Percentiles rank a stretch among this genome's conserved stretches.
These are phyloP conservation scores for Colletotrichum nymphaeae DNA, from an alignment of 2,329 filamentous ascomycete species.

Conservation along the genomic window DNA sequence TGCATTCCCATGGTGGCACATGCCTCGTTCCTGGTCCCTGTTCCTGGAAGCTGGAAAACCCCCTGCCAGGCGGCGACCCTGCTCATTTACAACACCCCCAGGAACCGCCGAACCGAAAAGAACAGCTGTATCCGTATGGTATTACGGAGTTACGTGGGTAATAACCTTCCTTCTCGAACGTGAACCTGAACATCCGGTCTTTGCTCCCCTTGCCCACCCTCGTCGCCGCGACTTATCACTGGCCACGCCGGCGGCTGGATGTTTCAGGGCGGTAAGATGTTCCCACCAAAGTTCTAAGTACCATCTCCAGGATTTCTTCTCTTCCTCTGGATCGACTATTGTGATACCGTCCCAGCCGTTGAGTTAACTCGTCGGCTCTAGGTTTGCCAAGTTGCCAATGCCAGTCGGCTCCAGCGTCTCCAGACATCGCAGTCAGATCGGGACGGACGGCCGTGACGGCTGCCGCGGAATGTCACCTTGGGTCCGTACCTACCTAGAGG, in stretches of 20 bases:
- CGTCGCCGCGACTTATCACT: slow-evolving; percentile 10
- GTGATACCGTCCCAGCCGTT: neutral
- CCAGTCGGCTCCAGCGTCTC: slow-evolving; percentile 1
- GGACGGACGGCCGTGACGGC: slow-evolving; percentile 11
- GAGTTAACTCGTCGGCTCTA: neutral
- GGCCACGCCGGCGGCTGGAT: slow-evolving; percentile 21
- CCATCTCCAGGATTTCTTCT: neutral
- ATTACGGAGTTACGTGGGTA: neutral
- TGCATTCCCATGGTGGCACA: slow-evolving; percentile 25
- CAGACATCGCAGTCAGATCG: slow-evolving; percentile 13
- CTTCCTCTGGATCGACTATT: neutral
- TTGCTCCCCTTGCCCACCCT: slow-evolving; percentile 22
- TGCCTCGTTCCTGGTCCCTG: slow-evolving; percentile 16
- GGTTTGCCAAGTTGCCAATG: neutral
- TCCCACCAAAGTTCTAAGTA: slow-evolving; percentile 27
- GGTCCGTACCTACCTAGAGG: neutral
- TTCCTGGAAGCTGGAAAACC: neutral
- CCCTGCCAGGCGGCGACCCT: neutral
- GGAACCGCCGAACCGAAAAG: neutral
- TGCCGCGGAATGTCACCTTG: neutral
- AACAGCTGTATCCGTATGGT: neutral
- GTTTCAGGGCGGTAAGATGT: slow-evolving; percentile 36
- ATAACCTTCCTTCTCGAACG: slow-evolving; percentile 24
- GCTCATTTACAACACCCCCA: neutral
- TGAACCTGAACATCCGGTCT: slow-evolving; percentile 23